These are phyloP conservation scores for Cenococcum geophilum DNA, from an alignment of 495 filamentous ascomycete species.

Conservation along the genomic window DNA sequence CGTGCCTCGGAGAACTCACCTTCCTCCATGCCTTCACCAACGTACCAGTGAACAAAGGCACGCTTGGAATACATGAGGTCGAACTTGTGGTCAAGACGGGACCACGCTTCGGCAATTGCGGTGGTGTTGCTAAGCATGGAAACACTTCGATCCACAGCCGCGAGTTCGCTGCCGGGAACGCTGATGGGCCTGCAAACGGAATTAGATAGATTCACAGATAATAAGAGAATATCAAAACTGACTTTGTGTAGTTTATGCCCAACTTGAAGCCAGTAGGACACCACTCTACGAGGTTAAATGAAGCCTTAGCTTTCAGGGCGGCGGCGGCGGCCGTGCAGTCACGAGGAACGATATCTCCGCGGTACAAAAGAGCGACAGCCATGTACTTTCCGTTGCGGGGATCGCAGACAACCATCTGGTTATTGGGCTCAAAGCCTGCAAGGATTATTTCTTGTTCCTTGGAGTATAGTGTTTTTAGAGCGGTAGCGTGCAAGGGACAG, in stretches of 20 bases:
- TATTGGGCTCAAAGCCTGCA: constrained; percentile 76
- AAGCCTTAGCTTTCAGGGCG: constrained; percentile 74
- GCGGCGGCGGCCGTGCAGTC: constrained; percentile 77
- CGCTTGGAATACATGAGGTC: constrained; percentile 97
- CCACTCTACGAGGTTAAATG: constrained; percentile 92
- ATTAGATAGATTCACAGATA: constrained; percentile 4
- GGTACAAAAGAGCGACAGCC: constrained; percentile 85
- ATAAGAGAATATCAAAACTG: neutral
- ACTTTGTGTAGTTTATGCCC: constrained; percentile 70
- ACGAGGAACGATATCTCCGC: constrained; percentile 80
- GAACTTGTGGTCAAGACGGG: constrained; percentile 84
- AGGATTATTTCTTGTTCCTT: neutral
- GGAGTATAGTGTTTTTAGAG: constrained; percentile 1
- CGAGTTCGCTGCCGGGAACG: constrained; percentile 72
- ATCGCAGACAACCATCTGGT: constrained; percentile 94
- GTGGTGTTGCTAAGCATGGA: constrained; percentile 92
- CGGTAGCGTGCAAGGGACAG: neutral
- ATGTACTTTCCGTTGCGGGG: constrained; percentile 92
- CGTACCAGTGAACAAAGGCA: constrained; percentile 93
- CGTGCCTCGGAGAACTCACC: constrained; percentile 88
- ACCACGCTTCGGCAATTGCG: constrained; percentile 86
- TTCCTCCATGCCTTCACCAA: constrained; percentile 94
- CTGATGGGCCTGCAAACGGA: constrained; percentile 59
- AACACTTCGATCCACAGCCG: constrained; percentile 77
- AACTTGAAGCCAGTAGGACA: constrained; percentile 96